Evolutionary conservation across 2,329 filamentous ascomycete genomes (phyloP).

Genomic region (Achaetomium macrosporum): DNA sequence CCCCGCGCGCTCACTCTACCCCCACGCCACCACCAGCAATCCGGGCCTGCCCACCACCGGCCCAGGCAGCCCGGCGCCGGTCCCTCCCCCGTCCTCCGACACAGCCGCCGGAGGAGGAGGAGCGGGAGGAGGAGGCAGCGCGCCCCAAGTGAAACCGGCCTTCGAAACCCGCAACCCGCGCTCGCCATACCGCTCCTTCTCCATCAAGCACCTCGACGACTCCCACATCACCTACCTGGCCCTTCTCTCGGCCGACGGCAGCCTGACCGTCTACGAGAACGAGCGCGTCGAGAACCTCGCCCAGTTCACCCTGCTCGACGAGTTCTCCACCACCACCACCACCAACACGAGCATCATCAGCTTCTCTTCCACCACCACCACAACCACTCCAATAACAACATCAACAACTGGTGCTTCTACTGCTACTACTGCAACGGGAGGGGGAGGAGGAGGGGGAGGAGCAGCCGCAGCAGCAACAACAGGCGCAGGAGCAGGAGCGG

Average conservation of each 20-base stretch:
- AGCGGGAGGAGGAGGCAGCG: neutral
- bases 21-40: conserved; percentile 20
- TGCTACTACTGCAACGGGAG: neutral
- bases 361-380: neutral
- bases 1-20: conserved; percentile 13
- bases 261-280: conserved; percentile 76
- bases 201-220: conserved; percentile 76
- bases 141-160: conserved; percentile 36
- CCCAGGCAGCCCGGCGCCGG: conserved; percentile 6
- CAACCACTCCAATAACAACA: neutral
- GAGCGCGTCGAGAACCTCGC: conserved; percentile 75
- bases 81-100: neutral
- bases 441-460: neutral
- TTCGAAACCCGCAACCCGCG: conserved; percentile 54
- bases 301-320: conserved; percentile 69
- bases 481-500: too few species aligned
- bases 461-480: neutral
- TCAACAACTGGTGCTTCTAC: neutral
- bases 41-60: conserved; percentile 22
- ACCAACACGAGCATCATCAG: neutral
- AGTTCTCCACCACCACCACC: conserved; percentile 45
- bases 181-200: conserved; percentile 72
- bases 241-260: conserved; percentile 75
- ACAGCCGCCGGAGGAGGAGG: conserved; percentile 11
- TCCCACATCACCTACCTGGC: conserved; percentile 78